A percentile compares a stretch with the other conserved stretches of the same genome.
These are phyloP conservation scores for Closterium sp. DNA, from an alignment of 139 green algal genomes.

Conservation along the genomic window DNA sequence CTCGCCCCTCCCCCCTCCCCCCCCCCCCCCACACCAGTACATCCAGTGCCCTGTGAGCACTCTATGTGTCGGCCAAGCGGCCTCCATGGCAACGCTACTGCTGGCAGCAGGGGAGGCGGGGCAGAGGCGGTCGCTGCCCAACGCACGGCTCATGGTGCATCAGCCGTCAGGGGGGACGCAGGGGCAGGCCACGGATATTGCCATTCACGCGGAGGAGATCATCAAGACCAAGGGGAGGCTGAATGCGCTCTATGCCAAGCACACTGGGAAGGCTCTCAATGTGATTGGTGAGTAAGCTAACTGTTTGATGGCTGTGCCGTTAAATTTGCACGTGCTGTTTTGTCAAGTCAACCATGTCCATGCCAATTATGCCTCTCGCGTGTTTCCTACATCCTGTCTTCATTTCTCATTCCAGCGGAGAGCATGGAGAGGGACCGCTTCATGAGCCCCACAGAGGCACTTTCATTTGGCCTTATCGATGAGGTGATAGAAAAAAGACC, in stretches of 20 bases:
- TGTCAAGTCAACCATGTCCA: neutral
- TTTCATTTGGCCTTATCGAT: conserved; percentile 35
- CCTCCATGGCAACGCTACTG: conserved; percentile 90
- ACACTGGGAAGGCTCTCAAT: conserved; percentile 68
- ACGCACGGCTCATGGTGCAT: conserved; percentile 95
- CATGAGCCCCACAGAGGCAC: conserved; percentile 17
- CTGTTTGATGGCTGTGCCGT: neutral
- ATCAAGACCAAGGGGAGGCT: conserved; percentile 72
- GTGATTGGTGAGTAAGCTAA: conserved; percentile 42
- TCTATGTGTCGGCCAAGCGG: conserved; percentile 89
- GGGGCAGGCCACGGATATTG: conserved; percentile 90
- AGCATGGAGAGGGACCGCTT: conserved; percentile 31
- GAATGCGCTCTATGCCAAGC: conserved; percentile 77
- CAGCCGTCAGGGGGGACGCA: conserved; percentile 67
- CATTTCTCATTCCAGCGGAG: conserved; percentile 4
- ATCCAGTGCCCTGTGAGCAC: conserved; percentile 85
- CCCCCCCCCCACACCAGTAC: conserved; percentile 66
- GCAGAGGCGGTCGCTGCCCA: conserved; percentile 75
- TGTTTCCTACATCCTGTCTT: neutral
- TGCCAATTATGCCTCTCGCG: neutral
- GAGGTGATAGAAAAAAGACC: conserved; percentile 33
- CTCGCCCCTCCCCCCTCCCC: no score
- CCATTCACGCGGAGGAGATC: conserved; percentile 91
- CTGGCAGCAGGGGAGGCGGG: conserved; percentile 68
- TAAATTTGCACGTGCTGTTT: neutral